phyloP scores from a whole-genome alignment of 2,329 filamentous ascomycete genomes.

The Fusarium sp. region DNA sequence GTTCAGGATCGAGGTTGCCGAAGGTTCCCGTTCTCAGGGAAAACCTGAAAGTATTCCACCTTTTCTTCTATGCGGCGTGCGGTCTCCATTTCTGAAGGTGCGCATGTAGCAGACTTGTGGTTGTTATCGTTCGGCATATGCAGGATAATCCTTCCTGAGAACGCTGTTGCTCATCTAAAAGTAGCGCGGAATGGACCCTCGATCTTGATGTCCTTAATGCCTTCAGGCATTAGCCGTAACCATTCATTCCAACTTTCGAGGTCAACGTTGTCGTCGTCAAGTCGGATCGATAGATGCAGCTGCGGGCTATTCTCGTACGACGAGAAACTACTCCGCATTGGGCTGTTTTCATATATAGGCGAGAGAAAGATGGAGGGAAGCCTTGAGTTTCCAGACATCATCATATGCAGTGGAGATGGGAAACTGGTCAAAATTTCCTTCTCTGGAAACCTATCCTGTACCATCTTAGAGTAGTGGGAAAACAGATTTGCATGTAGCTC shows the following conservation, averaged over 20 bases:
- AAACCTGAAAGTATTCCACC: slow-evolving; percentile 11
- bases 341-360: slow-evolving; percentile 58
- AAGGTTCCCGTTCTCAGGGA: slow-evolving; percentile 33
- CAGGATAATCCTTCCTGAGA: not conserved
- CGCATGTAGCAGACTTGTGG: not conserved
- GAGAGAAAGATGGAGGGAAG: slow-evolving; percentile 67
- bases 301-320: slow-evolving; percentile 59
- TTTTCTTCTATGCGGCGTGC: slow-evolving; percentile 11
- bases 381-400: slow-evolving; percentile 64
- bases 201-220: slow-evolving; percentile 65
- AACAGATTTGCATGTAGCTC: slow-evolving; percentile 67
- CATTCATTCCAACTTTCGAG: slow-evolving; percentile 68
- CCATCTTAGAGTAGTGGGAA: slow-evolving; percentile 62
- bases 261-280: slow-evolving; percentile 63
- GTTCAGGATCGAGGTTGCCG: slow-evolving; percentile 7
- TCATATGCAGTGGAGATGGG: slow-evolving; percentile 66
- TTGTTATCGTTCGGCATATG: slow-evolving; percentile 9
- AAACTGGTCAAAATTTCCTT: slow-evolving; percentile 60
- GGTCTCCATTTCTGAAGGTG: slow-evolving; percentile 24
- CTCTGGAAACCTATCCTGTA: slow-evolving; percentile 62
- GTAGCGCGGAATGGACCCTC: slow-evolving; percentile 59
- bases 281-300: slow-evolving; percentile 61
- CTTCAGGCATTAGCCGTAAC: slow-evolving; percentile 68
- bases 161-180: slow-evolving; percentile 37
- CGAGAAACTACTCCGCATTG: slow-evolving; percentile 53